Base-by-base conservation (phyloP, 2,329 filamentous ascomycete genomes). In the Hypoxylon sp. region DNA sequence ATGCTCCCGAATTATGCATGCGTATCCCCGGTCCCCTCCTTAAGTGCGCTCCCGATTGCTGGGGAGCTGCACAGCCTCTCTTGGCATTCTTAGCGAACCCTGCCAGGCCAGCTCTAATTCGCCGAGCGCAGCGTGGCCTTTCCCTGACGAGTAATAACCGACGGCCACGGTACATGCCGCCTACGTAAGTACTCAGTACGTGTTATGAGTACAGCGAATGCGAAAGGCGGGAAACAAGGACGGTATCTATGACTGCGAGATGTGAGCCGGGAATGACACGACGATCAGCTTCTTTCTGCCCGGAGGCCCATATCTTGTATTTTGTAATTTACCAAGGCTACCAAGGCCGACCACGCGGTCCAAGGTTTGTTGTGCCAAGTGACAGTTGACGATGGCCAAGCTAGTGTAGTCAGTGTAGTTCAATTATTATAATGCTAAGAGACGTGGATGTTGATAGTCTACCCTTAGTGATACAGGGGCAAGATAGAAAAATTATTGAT, bases 51-150 rank as follows among this genome's bases (percentile, higher is more conserved):
- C 47, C 51, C 52, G 51, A 29, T 43, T 34, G 37, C 37, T 45
- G 16, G 14, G 74, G 67, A 37, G 21, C 45, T 68, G 68, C 73
- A 74, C 73, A 62, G 73, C 73, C 73, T 69, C 70, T 45, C 72
- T 74, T 73, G 73, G 72, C 73, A 61, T 30, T 50, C 39, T 6
- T 54, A 11, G 25, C 9, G 23, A 52, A 48, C 45, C 54, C 48
- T 60, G 45, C 41, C 45, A 29, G 14, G 53, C 54, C 41, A 46
- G 61, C 61, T 67, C 62, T 67, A 63, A 69, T 67, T 65, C 62
- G 63, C 63, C 61, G 57, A 63, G 37, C 23, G 53, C n/a, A 61
- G 63, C 30, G 14, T 58, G 39, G 43, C 27, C 25, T 62, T 61
- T 62, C 63, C 63, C 39, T 62, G 61, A 65, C 45, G 57, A 70